Base-by-base conservation (phyloP, 2,329 filamentous ascomycete genomes). In the Thielaviopsis populi region DNA sequence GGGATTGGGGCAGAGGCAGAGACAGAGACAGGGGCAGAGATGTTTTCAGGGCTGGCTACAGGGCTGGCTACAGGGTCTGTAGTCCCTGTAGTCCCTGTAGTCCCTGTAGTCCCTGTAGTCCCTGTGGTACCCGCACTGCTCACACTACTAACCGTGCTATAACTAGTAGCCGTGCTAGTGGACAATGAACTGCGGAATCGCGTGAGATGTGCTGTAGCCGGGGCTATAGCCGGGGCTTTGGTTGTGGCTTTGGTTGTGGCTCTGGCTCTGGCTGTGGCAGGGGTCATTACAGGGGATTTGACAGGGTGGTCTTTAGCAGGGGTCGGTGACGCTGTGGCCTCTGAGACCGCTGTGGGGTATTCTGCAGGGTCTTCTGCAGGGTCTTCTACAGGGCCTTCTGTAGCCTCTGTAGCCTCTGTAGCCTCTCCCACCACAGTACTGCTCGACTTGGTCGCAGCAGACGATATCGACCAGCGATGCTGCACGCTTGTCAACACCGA, bases 161-260 rank as follows among this genome's bases (percentile, higher is more conserved):
- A 37, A 24, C n/a, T 62, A 24, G 43, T 37, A 56, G 61, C 46
- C 11, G 61, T 60, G 33, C 58, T 43, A 60, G 53, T 56, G 53
- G 53, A 56, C 17, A 27, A 56, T n/a, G 53, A 30, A 7, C 53
- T 56, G 53, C 53, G 53, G 13, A 56, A 56, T 8, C 53, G 53
- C 17, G 27, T 33, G 53, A 27, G 53, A 19, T 37, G 53, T n/a
- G 53, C 53, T 33, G 30, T 13, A 15, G 11, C 50, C 30, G 50
- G 41, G 3, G 22, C 27, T 54, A 17, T 17, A 19, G 53, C 53
- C 30, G 22, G 27, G 24, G 27, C 53, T 56, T 56, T 50, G 22
- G 53, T 22, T 30, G 13, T 27, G 50, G 50, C 30, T 2, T 56
- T 56, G 50, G 48, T 22, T 24, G 13, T 30, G 13, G 53, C 27